Evolutionary conservation across 495 filamentous ascomycete genomes (phyloP).

Genomic region (Hypoxylon trugodes): DNA sequence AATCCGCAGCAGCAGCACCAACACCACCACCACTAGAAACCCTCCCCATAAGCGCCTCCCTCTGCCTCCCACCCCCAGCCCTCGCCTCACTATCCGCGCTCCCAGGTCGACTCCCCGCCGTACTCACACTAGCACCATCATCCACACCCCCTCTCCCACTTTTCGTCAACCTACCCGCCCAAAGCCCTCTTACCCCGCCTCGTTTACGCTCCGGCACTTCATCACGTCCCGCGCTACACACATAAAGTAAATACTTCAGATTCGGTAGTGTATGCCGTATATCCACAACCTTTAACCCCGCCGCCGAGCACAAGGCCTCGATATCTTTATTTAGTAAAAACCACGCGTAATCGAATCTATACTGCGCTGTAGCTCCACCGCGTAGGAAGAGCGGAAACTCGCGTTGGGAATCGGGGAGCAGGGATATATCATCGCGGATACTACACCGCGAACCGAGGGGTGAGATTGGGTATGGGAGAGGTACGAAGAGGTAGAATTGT

Average conservation of each 20-base stretch:
- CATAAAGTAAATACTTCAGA: conserved; percentile 89
- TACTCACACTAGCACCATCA: conserved; percentile 49
- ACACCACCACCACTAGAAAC: conserved; percentile 25
- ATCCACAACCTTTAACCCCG: conserved; percentile 80
- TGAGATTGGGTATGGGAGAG: conserved; percentile 82
- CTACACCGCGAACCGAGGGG: conserved; percentile 75
- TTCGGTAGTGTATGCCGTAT: conserved; percentile 92
- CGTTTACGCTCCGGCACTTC: conserved; percentile 81
- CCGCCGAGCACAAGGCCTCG: conserved; percentile 79
- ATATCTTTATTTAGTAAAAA: conserved; percentile 95
- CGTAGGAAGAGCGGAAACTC: conserved; percentile 84
- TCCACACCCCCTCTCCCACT: conserved; percentile 26
- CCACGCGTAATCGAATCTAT: conserved; percentile 92
- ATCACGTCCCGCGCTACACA: conserved; percentile 78
- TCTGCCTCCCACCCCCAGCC: conserved; percentile 34
- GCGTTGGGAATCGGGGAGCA: conserved; percentile 67
- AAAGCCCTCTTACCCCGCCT: conserved; percentile 75
- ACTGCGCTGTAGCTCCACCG: conserved; percentile 71
- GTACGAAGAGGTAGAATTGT: conserved; percentile 81
- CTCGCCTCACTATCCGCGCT: conserved; percentile 56
- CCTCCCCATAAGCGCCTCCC: conserved; percentile 51
- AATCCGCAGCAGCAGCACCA: background rate
- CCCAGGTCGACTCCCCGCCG: conserved; percentile 55
- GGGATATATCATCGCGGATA: conserved; percentile 81
- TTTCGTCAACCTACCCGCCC: conserved; percentile 51